Percentiles rank a stretch among this genome's conserved stretches.
These are phyloP conservation scores for Pelargonium cotyledonis DNA, from an alignment of 441 rosid genomes.

Conservation along the genomic window DNA sequence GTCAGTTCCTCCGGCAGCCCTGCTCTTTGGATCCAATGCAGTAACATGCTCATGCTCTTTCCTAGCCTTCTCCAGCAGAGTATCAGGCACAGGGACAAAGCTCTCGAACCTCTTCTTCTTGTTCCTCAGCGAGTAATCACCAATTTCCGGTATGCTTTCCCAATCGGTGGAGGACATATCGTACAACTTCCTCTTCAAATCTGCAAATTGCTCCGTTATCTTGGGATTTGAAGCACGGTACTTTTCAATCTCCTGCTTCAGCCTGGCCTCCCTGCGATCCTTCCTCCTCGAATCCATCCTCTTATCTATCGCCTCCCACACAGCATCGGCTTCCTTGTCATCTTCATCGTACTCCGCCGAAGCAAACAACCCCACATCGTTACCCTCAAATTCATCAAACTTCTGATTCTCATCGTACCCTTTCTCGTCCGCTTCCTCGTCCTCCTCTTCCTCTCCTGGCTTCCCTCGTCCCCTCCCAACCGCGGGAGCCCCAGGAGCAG, in stretches of 20 bases:
- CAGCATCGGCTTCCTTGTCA: slow-evolving; percentile 23
- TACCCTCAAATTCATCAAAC: slow-evolving; percentile 19
- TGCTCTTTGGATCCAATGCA: slow-evolving; percentile 20
- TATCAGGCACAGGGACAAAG: slow-evolving; percentile 10
- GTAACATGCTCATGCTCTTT: slow-evolving; percentile 20
- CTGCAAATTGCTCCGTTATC: slow-evolving; percentile 17
- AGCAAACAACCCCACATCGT: slow-evolving; percentile 22
- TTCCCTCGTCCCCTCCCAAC: slow-evolving; percentile 16
- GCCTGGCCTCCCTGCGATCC: slow-evolving; percentile 21
- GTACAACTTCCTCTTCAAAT: slow-evolving; percentile 23
- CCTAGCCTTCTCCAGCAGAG: slow-evolving; percentile 21
- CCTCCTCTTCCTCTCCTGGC: slow-evolving; percentile 18
- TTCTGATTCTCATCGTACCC: slow-evolving; percentile 14
- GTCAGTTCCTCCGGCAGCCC: slow-evolving; percentile 11
- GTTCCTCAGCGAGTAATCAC: slow-evolving; percentile 14
- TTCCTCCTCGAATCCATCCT: slow-evolving; percentile 23
- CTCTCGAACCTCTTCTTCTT: slow-evolving; percentile 24
- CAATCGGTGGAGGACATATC: slow-evolving; percentile 18
- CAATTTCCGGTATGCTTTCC: slow-evolving; percentile 21
- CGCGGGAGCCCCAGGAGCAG: neutral
- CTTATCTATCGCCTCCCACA: slow-evolving; percentile 23
- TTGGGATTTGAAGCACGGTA: slow-evolving; percentile 17
- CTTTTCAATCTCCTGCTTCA: slow-evolving; percentile 17
- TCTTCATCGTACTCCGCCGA: slow-evolving; percentile 22
- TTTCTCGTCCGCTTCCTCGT: slow-evolving; percentile 8